Conservation (phyloP, 805 yeast genomes). For the Lipomyces yamadae region DNA sequence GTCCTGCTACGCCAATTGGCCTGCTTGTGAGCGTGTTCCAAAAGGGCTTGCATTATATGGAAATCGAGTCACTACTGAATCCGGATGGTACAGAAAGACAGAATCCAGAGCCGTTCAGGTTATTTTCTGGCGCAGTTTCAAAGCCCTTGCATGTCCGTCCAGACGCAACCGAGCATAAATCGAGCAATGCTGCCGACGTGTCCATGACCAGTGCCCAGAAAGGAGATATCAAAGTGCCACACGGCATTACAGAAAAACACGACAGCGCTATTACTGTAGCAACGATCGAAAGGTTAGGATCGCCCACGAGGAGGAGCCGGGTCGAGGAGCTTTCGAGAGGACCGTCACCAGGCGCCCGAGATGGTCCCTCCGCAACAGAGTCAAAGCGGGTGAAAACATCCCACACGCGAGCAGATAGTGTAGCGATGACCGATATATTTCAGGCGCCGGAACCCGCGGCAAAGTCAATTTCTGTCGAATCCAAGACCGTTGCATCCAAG, state of each 20-base stretch:
- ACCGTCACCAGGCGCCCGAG: slow-evolving; percentile 1
- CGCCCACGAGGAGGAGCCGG: neutral
- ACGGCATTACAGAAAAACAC: neutral
- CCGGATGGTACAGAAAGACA: slow-evolving; percentile 22
- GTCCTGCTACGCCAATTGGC: slow-evolving; percentile 70
- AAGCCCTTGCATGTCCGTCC: slow-evolving; percentile 6
- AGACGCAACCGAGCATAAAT: slow-evolving; percentile 1
- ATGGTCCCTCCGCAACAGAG: neutral
- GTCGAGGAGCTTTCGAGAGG: neutral
- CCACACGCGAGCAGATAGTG: slow-evolving; percentile 15
- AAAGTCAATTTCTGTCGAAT: neutral
- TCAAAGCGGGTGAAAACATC: slow-evolving; percentile 22
- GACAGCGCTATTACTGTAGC: neutral
- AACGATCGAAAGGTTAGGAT: neutral
- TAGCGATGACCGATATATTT: slow-evolving; percentile 8
- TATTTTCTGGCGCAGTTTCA: slow-evolving; percentile 14
- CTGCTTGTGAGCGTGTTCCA: slow-evolving; percentile 81
- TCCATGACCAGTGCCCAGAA: neutral
- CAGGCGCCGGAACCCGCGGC: slow-evolving; percentile 7
- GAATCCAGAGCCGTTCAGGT: slow-evolving; percentile 17
- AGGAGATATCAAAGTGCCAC: neutral
- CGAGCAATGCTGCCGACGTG: neutral
- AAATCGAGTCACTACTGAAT: slow-evolving; percentile 60
- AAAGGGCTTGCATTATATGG: slow-evolving; percentile 79
- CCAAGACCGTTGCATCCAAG: slow-evolving; percentile 5